Conservation (phyloP, 768 basidiomycete genomes). For the Trichaptum fuscoviolaceum region DNA sequence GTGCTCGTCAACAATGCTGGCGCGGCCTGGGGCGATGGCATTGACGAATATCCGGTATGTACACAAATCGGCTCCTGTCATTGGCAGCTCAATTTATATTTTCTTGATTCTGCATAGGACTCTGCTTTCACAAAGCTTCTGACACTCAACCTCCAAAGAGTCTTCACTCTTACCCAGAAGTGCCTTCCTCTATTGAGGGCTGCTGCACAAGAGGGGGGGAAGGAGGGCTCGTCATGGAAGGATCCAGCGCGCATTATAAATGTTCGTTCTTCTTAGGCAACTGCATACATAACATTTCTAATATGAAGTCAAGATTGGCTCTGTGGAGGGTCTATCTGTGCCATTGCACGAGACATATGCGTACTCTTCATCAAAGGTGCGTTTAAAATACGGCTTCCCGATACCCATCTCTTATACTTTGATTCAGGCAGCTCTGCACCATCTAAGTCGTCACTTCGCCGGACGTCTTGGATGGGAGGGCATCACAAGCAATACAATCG, state of each 20-base stretch:
- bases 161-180: conserved; percentile 60
- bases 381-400: neutral
- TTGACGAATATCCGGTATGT: conserved; percentile 43
- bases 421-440: conserved; percentile 47
- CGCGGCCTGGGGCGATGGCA: conserved; percentile 45
- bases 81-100: conserved; percentile 8
- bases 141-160: conserved; percentile 56
- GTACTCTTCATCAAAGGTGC: conserved; percentile 55
- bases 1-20: conserved; percentile 64
- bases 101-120: conserved; percentile 34
- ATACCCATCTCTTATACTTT: neutral
- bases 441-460: conserved; percentile 53
- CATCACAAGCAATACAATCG: conserved; percentile 59
- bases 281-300: neutral
- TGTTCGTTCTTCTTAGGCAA: conserved; percentile 26
- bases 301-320: conserved; percentile 43
- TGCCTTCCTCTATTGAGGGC: conserved; percentile 50
- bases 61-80: conserved; percentile 6
- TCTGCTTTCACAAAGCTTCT: conserved; percentile 56
- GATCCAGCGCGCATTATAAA: conserved; percentile 60
- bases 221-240: conserved; percentile 28
- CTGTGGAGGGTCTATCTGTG: conserved; percentile 50
- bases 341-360: conserved; percentile 59
- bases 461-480: conserved; percentile 50
- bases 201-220: conserved; percentile 36